Percentiles rank a stretch among this genome's conserved stretches.
Conservation (phyloP, 2,329 filamentous ascomycete species). For the Aspergillus neoniger region DNA sequence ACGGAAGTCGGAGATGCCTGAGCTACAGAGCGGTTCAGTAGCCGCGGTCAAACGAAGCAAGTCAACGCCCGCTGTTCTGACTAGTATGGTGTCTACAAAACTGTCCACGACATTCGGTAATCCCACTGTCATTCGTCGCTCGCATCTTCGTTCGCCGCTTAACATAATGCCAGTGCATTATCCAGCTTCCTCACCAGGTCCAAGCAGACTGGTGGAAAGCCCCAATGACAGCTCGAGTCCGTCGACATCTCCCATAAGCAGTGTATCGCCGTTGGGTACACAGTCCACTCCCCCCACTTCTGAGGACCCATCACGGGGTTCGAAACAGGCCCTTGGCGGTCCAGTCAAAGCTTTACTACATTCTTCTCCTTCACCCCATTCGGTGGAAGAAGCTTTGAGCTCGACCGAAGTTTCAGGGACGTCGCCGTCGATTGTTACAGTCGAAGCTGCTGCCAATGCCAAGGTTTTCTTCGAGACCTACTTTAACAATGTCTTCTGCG, state of each 20-base stretch:
- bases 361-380: slow-evolving; percentile 1
- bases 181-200: slow-evolving; percentile 9
- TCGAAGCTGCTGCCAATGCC: slow-evolving; percentile 75
- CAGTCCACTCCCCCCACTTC: slow-evolving; percentile 41
- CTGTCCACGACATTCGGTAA: slow-evolving; percentile 43
- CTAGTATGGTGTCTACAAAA: slow-evolving; percentile 39
- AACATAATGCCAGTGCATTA: slow-evolving; percentile 30
- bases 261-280: slow-evolving; percentile 31
- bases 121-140: slow-evolving; percentile 44
- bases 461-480: slow-evolving; percentile 86
- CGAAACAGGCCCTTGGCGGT: slow-evolving; percentile 4
- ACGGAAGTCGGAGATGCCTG: neutral
- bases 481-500: slow-evolving; percentile 69
- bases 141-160: slow-evolving; percentile 36
- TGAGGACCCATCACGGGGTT: slow-evolving; percentile 28
- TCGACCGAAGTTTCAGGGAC: slow-evolving; percentile 17
- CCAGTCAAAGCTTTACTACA: slow-evolving; percentile 17
- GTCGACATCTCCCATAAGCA: slow-evolving; percentile 33
- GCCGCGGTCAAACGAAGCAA: slow-evolving; percentile 18
- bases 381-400: slow-evolving; percentile 4
- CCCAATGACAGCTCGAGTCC: slow-evolving; percentile 37
- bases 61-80: slow-evolving; percentile 33
- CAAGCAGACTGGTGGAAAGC: slow-evolving; percentile 30
- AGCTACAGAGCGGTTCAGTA: neutral
- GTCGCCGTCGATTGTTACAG: slow-evolving; percentile 55